These are phyloP conservation scores for Plectosphaerella cucumerina DNA, from an alignment of 2,329 filamentous ascomycete genomes.

Conservation along the genomic window DNA sequence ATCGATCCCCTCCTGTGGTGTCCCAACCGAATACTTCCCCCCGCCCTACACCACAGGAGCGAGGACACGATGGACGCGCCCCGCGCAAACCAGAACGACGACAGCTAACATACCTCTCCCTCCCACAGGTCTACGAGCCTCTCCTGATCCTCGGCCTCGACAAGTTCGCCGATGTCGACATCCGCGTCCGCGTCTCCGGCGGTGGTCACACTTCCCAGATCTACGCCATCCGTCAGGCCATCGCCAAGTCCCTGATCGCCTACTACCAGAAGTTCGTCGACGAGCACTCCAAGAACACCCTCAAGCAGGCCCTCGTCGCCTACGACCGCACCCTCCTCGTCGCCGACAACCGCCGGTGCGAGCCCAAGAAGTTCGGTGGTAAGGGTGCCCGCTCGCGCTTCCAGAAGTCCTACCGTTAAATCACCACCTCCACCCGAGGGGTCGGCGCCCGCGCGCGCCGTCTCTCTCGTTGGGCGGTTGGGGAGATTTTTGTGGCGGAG, in stretches of 20 bases:
- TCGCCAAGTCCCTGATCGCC: conserved; percentile 89
- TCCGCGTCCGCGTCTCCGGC: conserved; percentile 91
- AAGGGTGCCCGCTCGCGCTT: conserved; percentile 91
- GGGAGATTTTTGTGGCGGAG: conserved; percentile 7
- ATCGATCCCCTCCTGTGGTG: too few relatives aligned
- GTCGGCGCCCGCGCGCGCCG: neutral
- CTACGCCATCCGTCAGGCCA: conserved; percentile 98
- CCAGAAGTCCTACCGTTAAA: conserved; percentile 99
- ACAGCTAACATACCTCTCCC: conserved; percentile 5
- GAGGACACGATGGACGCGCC: neutral
- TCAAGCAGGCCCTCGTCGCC: conserved; percentile 94
- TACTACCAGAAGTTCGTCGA: conserved; percentile 99
- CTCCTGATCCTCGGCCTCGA: conserved; percentile 94
- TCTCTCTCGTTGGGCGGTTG: neutral
- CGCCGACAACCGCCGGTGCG: conserved; percentile 97
- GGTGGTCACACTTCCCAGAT: conserved; percentile 97
- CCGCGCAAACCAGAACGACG: neutral
- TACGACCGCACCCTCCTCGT: conserved; percentile 98
- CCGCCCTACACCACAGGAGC: neutral
- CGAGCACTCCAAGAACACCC: conserved; percentile 99
- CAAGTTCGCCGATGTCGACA: conserved; percentile 96
- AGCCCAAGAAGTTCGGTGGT: conserved; percentile 98
- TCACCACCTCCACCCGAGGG: conserved; percentile 8
- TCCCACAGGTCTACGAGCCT: conserved; percentile 88
- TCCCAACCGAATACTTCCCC: too few relatives aligned